Conservation (phyloP, 2,329 filamentous ascomycete species). For the Dactylellina drechsleri region DNA sequence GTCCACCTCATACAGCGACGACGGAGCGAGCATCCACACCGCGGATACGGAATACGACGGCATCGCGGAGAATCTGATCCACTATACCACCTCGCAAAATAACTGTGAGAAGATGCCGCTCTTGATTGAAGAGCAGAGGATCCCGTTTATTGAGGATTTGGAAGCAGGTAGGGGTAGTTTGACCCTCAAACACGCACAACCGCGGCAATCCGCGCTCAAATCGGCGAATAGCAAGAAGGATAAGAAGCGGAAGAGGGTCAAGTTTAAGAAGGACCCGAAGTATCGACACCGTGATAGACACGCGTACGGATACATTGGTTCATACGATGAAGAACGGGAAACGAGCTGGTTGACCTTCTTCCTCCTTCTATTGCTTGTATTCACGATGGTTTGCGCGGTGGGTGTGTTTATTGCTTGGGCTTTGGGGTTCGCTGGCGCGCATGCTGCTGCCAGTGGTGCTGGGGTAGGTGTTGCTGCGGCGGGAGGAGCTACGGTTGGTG, state of each 20-base stretch:
- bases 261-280: conserved; percentile 44
- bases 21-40: conserved; percentile 21
- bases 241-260: conserved; percentile 30
- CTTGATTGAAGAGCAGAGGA: background rate
- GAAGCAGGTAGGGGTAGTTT: conserved; percentile 11
- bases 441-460: conserved; percentile 1
- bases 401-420: conserved; percentile 53
- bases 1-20: conserved; percentile 8
- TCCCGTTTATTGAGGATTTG: conserved; percentile 32
- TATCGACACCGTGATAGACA: conserved; percentile 32
- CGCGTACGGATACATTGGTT: conserved; percentile 37
- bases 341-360: conserved; percentile 49
- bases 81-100: conserved; percentile 18
- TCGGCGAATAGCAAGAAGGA: conserved; percentile 1
- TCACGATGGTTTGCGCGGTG: conserved; percentile 43
- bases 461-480: conserved; percentile 25
- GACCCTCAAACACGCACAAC: conserved; percentile 1
- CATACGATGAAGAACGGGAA: conserved; percentile 29
- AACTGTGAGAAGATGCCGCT: conserved; percentile 34
- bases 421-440: conserved; percentile 40
- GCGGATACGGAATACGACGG: conserved; percentile 37
- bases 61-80: conserved; percentile 46
- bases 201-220: conserved; percentile 23
- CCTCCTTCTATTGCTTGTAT: conserved; percentile 23
- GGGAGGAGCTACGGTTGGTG: background rate